Evolutionary conservation across 1,139 yeast genomes (phyloP), one percentile per base, ranked within the genome.

Genomic region (Lizanozyma gosingica): DNA sequence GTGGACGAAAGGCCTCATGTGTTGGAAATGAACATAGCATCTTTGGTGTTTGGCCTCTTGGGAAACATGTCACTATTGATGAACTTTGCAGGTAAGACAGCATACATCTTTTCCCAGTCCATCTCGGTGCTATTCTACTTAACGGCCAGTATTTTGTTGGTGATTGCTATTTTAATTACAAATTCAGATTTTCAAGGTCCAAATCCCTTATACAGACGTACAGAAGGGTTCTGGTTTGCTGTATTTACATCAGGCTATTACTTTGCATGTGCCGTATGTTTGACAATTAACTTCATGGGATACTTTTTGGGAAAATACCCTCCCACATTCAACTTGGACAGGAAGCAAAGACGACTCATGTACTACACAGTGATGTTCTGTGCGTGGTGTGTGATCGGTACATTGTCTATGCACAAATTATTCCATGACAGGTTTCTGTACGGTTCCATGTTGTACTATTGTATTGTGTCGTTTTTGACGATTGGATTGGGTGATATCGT

Each of bases 161-260:
- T 81, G 36, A 63, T 65, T 0, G 77, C 76, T 16, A 58, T 80
- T 0, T 50, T 78, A 45, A 52, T 59, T 36, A 58, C 55, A 39
- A 63, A 54, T 51, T 47, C 36, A 33, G 43, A 46, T 4, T 51
- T 51, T 35, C 44, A 44, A 36, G 51, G 49, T 15, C 40, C 40
- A 2, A 36, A 45, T 37, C 41, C 53, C 2, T 32, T 42, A 11
- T 61, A 56, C 43, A 27, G 22, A 1, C 56, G 67, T 3, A 70
- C 86, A 0, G 81, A 77, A 48, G 95, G 94, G 1, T 87, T 74
- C 52, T 87, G 88, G 86, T 82, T 71, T 56, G 94, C 87, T 0
- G 73, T 75, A 1, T 63, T 81, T 46, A 83, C 94, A 0, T 69
- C 78, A 2, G 63, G 68, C 2, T 57, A 83, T 29, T 86, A 87